Percentiles rank a stretch among this genome's conserved stretches.
Conservation (phyloP, 495 filamentous ascomycete species). For the Mytilinidion resinicola region DNA sequence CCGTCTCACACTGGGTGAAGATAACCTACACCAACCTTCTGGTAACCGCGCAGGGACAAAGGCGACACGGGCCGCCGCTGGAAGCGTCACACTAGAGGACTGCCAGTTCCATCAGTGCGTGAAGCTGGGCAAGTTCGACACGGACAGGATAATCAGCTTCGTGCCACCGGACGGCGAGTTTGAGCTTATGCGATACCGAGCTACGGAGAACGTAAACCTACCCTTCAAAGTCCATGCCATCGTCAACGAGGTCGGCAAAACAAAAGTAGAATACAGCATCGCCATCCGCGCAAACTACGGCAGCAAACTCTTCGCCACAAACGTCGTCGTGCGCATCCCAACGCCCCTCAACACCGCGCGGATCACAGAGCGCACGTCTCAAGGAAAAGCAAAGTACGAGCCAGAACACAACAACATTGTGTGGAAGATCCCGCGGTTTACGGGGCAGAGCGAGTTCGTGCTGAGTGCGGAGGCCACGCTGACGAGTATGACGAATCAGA, state of each 20-base stretch:
- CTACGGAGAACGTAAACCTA: slow-evolving; percentile 98
- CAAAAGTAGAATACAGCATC: slow-evolving; percentile 98
- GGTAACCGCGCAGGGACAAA: slow-evolving; percentile 70
- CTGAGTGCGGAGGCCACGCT: slow-evolving; percentile 88
- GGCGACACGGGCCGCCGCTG: slow-evolving; percentile 89
- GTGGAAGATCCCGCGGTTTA: slow-evolving; percentile 98
- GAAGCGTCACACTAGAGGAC: slow-evolving; percentile 93
- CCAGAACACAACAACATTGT: slow-evolving; percentile 96
- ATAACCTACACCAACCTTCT: slow-evolving; percentile 56
- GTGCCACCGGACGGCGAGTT: slow-evolving; percentile 98
- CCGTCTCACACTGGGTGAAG: slow-evolving; percentile 80
- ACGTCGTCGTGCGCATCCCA: slow-evolving; percentile 91
- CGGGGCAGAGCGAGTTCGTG: slow-evolving; percentile 90
- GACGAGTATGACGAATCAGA: slow-evolving; percentile 96
- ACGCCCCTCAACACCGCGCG: slow-evolving; percentile 94
- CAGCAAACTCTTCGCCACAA: slow-evolving; percentile 92
- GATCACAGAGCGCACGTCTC: slow-evolving; percentile 86
- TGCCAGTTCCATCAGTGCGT: slow-evolving; percentile 99
- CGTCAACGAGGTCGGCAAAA: slow-evolving; percentile 93
- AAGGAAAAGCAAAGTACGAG: slow-evolving; percentile 98
- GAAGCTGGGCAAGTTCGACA: slow-evolving; percentile 93
- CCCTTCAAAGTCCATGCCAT: slow-evolving; percentile 99
- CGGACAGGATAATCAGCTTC: slow-evolving; percentile 95
- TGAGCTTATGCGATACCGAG: slow-evolving; percentile 98
- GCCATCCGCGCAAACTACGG: slow-evolving; percentile 96